Conservation (phyloP, 305 asterid genomes). For the Stenogyne calaminthoides region DNA sequence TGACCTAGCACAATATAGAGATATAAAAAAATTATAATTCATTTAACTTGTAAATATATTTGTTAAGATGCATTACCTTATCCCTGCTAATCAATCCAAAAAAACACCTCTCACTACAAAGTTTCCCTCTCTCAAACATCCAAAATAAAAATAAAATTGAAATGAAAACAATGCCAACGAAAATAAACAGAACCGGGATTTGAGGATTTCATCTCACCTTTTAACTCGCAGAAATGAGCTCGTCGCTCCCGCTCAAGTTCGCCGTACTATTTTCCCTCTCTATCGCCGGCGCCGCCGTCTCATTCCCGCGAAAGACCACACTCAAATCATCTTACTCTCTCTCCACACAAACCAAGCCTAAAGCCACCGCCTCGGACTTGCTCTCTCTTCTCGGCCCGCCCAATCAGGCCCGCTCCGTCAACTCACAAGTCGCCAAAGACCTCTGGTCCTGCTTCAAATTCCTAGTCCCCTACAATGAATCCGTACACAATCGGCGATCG, state of each 20-base stretch:
- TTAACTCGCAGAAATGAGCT: conserved; percentile 33
- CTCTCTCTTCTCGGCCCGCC: conserved; percentile 73
- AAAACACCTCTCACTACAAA: too few relatives aligned
- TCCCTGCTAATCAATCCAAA: too few relatives aligned
- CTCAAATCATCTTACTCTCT: conserved; percentile 19
- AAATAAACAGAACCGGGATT: too few relatives aligned
- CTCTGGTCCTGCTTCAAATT: conserved; percentile 71
- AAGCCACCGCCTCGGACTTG: conserved; percentile 72
- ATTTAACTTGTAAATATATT: too few relatives aligned
- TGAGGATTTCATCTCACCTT: too few relatives aligned
- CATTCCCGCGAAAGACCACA: conserved; percentile 30
- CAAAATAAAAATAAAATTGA: too few relatives aligned
- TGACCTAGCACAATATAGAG: too few relatives aligned
- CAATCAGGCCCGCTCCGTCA: conserved; percentile 58
- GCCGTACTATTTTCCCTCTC: conserved; percentile 65
- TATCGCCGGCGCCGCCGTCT: conserved; percentile 46
- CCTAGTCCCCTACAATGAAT: conserved; percentile 57
- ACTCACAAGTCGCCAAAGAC: conserved; percentile 48
- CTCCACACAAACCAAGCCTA: conserved; percentile 37
- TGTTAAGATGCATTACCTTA: too few relatives aligned
- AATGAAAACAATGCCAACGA: too few relatives aligned
- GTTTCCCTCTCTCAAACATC: too few relatives aligned
- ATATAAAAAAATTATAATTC: too few relatives aligned
- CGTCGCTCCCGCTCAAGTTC: conserved; percentile 52
- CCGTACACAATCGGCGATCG: conserved; percentile 34